Base-by-base conservation (phyloP, 2,329 filamentous ascomycete species). In the Corniculantispora saksenae region DNA sequence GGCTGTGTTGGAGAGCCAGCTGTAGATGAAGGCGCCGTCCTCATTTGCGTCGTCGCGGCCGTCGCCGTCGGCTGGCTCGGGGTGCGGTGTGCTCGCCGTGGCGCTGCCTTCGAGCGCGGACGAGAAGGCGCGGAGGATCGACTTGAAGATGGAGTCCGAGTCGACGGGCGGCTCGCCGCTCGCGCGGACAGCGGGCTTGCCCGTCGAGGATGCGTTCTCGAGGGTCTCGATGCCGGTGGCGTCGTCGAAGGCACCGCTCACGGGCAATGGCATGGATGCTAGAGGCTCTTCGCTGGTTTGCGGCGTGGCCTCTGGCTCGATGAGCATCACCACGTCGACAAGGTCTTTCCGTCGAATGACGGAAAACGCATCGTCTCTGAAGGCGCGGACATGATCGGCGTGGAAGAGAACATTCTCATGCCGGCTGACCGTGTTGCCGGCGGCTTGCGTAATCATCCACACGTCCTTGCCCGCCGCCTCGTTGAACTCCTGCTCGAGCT, bases 331-430 rank as follows among this genome's bases (percentile, higher is more conserved):
- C 48, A 97, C 77, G 70, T 97, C 92, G 59, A 97, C 81, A 67
- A 89, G 84, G 64, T 91, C 83, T 4, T 86, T 78, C 71, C 97
- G 92, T 55, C 91, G 87, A 29, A 94, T 83, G 32, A 92, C 86
- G 12, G 89, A 91, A 75, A 97, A 97, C 65, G 94, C 89, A 17
- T 93, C 91, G 76, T 97, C 94, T 25, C 87, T 86, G 43, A 93
- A 85, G 69, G 91, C 89, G 65, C 90, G 87, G 32, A 93, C 88
- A 29, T 94, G 86, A 65, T 93, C 88, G 27, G 91, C 87, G 55
- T 90, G 85, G 68, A 98, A 86, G 73, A 92, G 91, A 23, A 97
- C 88, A 68, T 90, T 91, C 77, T 98, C 94, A 73, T 98, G 93
- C 56, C 91, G 89, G 4, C 94, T 94, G 3, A 99, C 82, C 1